A percentile compares a stretch with the other conserved stretches of the same genome.
Evolutionary conservation across 371 early-diverging fungal species (phyloP).

Genomic region (Umbelopsis sp.): DNA sequence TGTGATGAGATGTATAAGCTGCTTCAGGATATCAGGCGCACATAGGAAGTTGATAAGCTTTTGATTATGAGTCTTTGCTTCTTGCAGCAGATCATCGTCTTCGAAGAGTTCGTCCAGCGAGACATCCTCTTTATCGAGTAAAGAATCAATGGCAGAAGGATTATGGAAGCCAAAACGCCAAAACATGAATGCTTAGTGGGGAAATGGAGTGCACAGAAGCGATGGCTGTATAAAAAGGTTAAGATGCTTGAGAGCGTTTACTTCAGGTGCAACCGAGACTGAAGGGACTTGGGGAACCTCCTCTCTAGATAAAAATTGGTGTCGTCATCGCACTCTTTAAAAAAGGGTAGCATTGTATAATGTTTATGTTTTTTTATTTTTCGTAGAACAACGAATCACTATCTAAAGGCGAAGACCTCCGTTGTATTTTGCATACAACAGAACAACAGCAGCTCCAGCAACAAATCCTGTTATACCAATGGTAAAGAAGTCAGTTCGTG

Average conservation of each 20-base stretch:
- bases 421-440: slow-evolving; percentile 27
- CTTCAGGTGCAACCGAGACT: too few species aligned
- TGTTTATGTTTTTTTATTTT: not conserved
- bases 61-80: slow-evolving; percentile 78
- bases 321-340: not conserved
- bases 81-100: slow-evolving; percentile 84
- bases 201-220: slow-evolving; percentile 11
- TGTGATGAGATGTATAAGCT: slow-evolving; percentile 67
- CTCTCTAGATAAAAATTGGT: not conserved
- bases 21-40: slow-evolving; percentile 59
- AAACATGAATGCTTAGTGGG: slow-evolving; percentile 51
- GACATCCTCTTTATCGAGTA: slow-evolving; percentile 75
- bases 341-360: not conserved
- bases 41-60: slow-evolving; percentile 76
- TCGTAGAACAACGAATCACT: not conserved
- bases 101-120: slow-evolving; percentile 77
- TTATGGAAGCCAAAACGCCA: slow-evolving; percentile 81
- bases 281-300: not conserved
- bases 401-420: slow-evolving; percentile 28
- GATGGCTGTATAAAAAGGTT: not conserved
- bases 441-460: slow-evolving; percentile 24
- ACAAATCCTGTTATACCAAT: slow-evolving; percentile 20
- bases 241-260: not conserved
- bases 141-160: slow-evolving; percentile 71
- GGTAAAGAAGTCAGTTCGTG: not conserved